Base-by-base conservation (phyloP, 83 land plant species). In the Picea abies region DNA sequence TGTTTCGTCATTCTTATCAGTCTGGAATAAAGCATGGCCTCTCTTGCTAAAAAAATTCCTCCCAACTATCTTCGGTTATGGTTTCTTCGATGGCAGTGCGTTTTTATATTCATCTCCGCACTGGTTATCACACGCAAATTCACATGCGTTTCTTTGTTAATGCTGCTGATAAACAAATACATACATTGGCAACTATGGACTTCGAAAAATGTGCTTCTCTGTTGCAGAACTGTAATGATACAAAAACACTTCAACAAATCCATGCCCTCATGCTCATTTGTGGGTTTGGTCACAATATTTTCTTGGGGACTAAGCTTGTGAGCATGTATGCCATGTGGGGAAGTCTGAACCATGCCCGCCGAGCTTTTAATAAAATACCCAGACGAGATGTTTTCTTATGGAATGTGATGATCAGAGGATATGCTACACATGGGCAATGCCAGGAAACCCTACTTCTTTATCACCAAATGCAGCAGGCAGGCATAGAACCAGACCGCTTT, bases 401-500 rank as follows among this genome's bases (percentile, higher is more conserved):
- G 60, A 76, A 76, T 56, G 41, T 22, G 11, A 76, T 76, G 39
- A 76, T 76, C 25, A 41, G 52, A 47, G 79, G 49, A 16, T 49
- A 76, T 41, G 26, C 29, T 22, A 44, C 16, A 44, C 58, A 47
- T 76, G 79, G 79, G 2, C 8, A n/a, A 15, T n/a, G 52, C n/a
- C 4, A 3, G 6, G 79, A 72, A 20, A 83, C 83, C 8, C 63
- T 84, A 32, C 37, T n/a, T 0, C 69, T 84, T 22, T 84, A 68
- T 32, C 64, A 72, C 11, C 66, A 41, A 60, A 80, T 84, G 86
- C 83, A 84, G 29, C 29, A 2, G 8, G 25, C 56, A 22, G 60
- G 32, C 2, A 14, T 76, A 6, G 47, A 44, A 25, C 56, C 60
- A 22, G 79, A 76, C 41, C 25, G 39, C 7, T 76, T 76, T 25